These are phyloP conservation scores for Fusarium begoniae DNA, from an alignment of 2,329 filamentous ascomycete genomes.

Conservation along the genomic window DNA sequence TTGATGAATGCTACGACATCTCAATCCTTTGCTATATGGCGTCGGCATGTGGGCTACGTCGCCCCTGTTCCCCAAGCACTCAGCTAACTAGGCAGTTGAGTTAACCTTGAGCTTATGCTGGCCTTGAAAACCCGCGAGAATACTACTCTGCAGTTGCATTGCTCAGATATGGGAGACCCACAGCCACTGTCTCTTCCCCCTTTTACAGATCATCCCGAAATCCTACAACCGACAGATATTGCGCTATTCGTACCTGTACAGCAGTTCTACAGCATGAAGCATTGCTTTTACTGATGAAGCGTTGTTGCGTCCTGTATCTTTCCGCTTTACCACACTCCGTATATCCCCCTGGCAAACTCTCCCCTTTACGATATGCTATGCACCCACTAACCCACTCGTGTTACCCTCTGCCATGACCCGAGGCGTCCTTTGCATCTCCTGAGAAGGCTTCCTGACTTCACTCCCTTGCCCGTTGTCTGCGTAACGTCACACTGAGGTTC, in stretches of 20 bases:
- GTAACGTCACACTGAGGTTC: slow-evolving; percentile 23
- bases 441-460: slow-evolving; percentile 2
- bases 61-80: slow-evolving; percentile 12
- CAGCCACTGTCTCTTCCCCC: slow-evolving; percentile 2
- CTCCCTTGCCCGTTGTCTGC: slow-evolving; percentile 16
- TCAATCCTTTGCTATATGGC: neutral
- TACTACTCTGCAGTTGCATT: slow-evolving; percentile 4
- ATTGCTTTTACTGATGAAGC: neutral
- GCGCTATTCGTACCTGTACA: slow-evolving; percentile 7
- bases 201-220: neutral
- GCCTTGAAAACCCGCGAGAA: neutral
- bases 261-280: slow-evolving; percentile 1
- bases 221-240: neutral
- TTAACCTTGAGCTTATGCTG: slow-evolving; percentile 11
- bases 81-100: neutral
- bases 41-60: slow-evolving; percentile 2
- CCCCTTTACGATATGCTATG: slow-evolving; percentile 4
- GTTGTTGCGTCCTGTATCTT: slow-evolving; percentile 9
- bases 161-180: slow-evolving; percentile 11
- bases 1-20: slow-evolving; percentile 13
- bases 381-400: slow-evolving; percentile 12
- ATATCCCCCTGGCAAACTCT: slow-evolving; percentile 1
- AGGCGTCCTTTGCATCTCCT: neutral
- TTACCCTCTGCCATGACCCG: slow-evolving; percentile 23
- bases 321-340: slow-evolving; percentile 11